Conservation (phyloP, 305 asterid genomes). For the Fraxinus nigra region DNA sequence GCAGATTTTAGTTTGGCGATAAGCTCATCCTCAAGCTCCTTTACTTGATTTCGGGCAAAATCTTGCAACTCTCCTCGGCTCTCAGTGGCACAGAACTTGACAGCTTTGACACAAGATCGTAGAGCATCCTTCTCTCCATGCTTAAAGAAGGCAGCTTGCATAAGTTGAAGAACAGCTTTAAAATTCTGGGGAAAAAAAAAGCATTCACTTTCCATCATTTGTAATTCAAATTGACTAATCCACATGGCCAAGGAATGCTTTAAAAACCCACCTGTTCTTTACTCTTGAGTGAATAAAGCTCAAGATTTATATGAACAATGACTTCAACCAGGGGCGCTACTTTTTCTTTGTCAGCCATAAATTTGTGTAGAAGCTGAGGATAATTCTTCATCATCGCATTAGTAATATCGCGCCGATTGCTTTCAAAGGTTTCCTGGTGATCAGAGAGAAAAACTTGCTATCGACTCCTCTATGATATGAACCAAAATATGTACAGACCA, state of each 20-base stretch:
- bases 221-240: constrained; percentile 19
- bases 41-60: constrained; percentile 68
- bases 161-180: constrained; percentile 62
- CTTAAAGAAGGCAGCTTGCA: constrained; percentile 80
- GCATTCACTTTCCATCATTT: constrained; percentile 7
- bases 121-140: constrained; percentile 88
- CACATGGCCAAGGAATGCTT: constrained; percentile 16
- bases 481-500: not conserved
- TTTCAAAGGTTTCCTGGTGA: constrained; percentile 72
- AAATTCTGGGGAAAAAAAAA: constrained; percentile 49
- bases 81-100: constrained; percentile 77
- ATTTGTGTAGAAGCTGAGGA: constrained; percentile 81
- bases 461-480: not conserved
- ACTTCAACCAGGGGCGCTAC: constrained; percentile 74
- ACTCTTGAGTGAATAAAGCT: constrained; percentile 82
- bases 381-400: constrained; percentile 84
- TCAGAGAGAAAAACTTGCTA: constrained; percentile 10
- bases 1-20: constrained; percentile 68
- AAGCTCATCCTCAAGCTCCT: constrained; percentile 80
- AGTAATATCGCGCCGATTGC: constrained; percentile 63
- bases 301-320: constrained; percentile 72
- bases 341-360: constrained; percentile 85
- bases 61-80: constrained; percentile 89
- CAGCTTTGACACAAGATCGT: constrained; percentile 84
- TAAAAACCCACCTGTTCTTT: constrained; percentile 71